Evolutionary conservation across 1,139 yeast species (phyloP), one percentile per base, ranked within the genome.

Genomic region (Suhomyces chickasaworum): DNA sequence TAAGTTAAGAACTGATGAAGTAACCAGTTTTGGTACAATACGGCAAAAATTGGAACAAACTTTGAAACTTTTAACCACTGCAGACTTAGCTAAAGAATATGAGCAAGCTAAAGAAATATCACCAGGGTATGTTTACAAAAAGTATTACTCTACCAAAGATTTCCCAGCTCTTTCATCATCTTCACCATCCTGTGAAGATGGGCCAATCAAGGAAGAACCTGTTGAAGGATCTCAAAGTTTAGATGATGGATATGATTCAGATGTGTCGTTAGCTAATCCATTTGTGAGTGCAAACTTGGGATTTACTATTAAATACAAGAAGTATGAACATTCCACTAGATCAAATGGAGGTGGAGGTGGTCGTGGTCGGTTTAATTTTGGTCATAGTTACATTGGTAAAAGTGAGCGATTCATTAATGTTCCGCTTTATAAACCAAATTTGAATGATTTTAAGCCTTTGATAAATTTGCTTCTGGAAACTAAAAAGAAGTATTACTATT

Each of bases 221-320:
- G 57, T 54, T 22, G 64, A 58, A 16, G 64, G 58, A 16, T 53
- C 48, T 4, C 37, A 37, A n/a, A 13, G 12, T n/a, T 6, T 13
- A 7, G 55, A 53, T 23, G 61, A 56, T 20, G 80, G 71, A 1
- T 71, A 70, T 48, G 73, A 70, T 29, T 76, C 82, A 0, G 79
- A 74, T 50, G 64, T 78, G 1, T 79, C 84, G 0, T 56, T 75
- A 27, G 84, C 84, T 0, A 73, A 77, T 46, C 84, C 85, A 0
- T 73, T 71, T 41, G 60, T 77, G 12, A 68, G 77, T 18, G 80
- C 77, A 3, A 73, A 77, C 43, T 70, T 69, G 57, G 82, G 78
- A 0, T 85, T 83, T 55, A 68, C 71, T 6, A 68, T 84, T 10
- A 80, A 77, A 53, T 39, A 10, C 20, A 42, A 42, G 18, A 36